Evolutionary conservation across 495 filamentous ascomycete species (phyloP).

Genomic region (Hypomontagnella submonticulosa): DNA sequence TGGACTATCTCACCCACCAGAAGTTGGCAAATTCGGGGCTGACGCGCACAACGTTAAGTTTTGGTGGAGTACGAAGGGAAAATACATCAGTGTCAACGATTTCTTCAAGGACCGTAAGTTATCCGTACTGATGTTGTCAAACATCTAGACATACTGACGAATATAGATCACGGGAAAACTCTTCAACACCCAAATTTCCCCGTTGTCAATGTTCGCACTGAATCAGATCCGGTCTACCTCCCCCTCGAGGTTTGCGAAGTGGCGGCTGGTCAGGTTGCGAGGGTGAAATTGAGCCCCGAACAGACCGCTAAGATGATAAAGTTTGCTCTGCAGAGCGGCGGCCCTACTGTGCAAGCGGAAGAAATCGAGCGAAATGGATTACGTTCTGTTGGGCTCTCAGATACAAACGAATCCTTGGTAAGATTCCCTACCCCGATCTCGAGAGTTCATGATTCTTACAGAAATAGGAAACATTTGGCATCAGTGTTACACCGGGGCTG

Average conservation of each 20-base stretch:
- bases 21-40: conserved; percentile 52
- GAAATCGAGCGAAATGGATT: conserved; percentile 67
- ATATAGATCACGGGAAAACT: conserved; percentile 9
- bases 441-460: background rate
- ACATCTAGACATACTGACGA: background rate
- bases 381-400: conserved; percentile 18
- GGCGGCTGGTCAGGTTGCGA: conserved; percentile 67
- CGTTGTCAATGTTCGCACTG: conserved; percentile 72
- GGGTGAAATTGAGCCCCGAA: conserved; percentile 58
- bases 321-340: conserved; percentile 65
- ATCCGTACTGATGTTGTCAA: background rate
- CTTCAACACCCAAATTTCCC: conserved; percentile 50
- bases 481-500: conserved; percentile 57
- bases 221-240: conserved; percentile 66
- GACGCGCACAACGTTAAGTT: conserved; percentile 64
- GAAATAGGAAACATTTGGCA: conserved; percentile 54
- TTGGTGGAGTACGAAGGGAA: conserved; percentile 52
- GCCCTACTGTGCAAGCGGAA: conserved; percentile 66
- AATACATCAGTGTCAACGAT: conserved; percentile 62
- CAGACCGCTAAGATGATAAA: conserved; percentile 68
- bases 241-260: conserved; percentile 70
- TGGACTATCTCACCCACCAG: conserved; percentile 50
- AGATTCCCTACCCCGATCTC: background rate
- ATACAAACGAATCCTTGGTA: conserved; percentile 13
- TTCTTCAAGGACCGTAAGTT: background rate